phyloP scores from a whole-genome alignment of 169 alveolate genomes.

The Cryptosporidium bovis region DNA sequence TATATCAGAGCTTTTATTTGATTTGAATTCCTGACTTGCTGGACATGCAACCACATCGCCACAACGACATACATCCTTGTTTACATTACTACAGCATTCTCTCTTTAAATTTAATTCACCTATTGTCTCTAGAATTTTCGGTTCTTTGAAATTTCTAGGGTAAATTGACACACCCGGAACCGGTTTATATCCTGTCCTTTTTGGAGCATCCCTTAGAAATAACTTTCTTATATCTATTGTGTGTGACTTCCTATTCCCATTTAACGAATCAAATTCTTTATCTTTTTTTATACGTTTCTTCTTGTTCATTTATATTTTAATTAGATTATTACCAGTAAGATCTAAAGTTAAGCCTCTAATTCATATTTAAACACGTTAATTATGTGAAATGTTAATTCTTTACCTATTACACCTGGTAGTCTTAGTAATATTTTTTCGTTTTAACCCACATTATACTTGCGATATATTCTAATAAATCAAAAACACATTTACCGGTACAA shows the following conservation, averaged over 20 bases:
- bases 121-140: slow-evolving; percentile 20
- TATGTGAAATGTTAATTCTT: neutral
- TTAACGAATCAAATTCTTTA: slow-evolving; percentile 1
- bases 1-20: slow-evolving; percentile 1
- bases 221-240: slow-evolving; percentile 47
- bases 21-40: slow-evolving; percentile 63
- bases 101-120: slow-evolving; percentile 6
- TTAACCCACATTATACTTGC: neutral
- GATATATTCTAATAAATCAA: neutral
- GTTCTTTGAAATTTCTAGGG: slow-evolving; percentile 60
- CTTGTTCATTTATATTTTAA: slow-evolving; percentile 22
- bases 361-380: neutral
- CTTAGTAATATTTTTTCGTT: neutral
- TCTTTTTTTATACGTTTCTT: slow-evolving; percentile 38
- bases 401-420: neutral
- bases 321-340: neutral
- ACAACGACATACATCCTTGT: slow-evolving; percentile 45
- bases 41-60: slow-evolving; percentile 71
- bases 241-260: slow-evolving; percentile 13
- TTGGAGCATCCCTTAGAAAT: slow-evolving; percentile 65
- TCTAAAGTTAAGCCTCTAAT: neutral
- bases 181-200: slow-evolving; percentile 66
- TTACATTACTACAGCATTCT: slow-evolving; percentile 23
- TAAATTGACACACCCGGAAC: slow-evolving; percentile 66
- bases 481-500: neutral